These are phyloP conservation scores for Exophiala xenobiotica DNA, from an alignment of 2,329 filamentous ascomycete species.

Conservation along the genomic window DNA sequence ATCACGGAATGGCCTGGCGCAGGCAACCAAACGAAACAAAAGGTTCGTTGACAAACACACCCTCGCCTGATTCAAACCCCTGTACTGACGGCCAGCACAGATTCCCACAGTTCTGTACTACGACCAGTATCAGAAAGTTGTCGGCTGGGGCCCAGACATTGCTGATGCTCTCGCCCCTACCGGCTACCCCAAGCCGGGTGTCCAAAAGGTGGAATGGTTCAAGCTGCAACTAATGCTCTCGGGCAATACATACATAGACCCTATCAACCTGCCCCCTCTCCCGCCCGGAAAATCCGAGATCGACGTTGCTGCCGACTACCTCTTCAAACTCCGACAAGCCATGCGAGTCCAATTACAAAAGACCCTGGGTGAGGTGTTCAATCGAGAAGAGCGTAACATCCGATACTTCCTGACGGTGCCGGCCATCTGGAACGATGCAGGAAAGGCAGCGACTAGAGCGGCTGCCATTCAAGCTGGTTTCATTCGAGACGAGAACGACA, in stretches of 20 bases:
- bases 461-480: slow-evolving; percentile 97
- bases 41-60: slow-evolving; percentile 56
- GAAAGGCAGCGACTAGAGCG: slow-evolving; percentile 92
- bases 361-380: slow-evolving; percentile 95
- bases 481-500: slow-evolving; percentile 95
- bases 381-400: slow-evolving; percentile 96
- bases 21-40: slow-evolving; percentile 97
- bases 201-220: slow-evolving; percentile 99
- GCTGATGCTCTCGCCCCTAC: slow-evolving; percentile 94
- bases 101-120: slow-evolving; percentile 99
- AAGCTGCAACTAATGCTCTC: slow-evolving; percentile 98
- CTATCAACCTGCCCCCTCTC: slow-evolving; percentile 95
- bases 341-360: slow-evolving; percentile 96
- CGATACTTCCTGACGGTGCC: slow-evolving; percentile 98
- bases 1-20: slow-evolving; percentile 99
- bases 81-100: slow-evolving; percentile 47
- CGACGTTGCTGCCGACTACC: slow-evolving; percentile 97
- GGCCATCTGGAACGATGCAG: slow-evolving; percentile 98
- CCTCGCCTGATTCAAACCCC: not conserved
- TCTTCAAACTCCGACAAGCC: slow-evolving; percentile 95
- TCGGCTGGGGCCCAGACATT: slow-evolving; percentile 99
- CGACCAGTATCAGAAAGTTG: slow-evolving; percentile 98
- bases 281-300: slow-evolving; percentile 98
- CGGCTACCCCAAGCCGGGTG: slow-evolving; percentile 93
- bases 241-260: slow-evolving; percentile 98